Conservation (phyloP, 805 yeast species). For the Candida adriatica region DNA sequence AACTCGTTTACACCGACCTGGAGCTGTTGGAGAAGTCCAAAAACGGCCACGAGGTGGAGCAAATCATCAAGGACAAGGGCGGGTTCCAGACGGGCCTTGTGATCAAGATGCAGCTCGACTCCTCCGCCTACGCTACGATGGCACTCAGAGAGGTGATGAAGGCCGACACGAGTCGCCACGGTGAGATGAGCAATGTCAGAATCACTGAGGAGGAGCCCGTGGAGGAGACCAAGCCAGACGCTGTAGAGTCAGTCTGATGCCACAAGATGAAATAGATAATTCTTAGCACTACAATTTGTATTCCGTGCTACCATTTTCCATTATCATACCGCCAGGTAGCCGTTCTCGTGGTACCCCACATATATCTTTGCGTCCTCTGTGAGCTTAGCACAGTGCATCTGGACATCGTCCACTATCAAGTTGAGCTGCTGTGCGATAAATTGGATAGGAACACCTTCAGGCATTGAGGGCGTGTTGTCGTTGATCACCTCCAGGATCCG, state of each 20-base stretch:
- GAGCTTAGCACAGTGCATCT: slow-evolving; percentile 43
- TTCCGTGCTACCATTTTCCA: not conserved
- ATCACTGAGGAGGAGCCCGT: slow-evolving; percentile 6
- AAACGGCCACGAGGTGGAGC: slow-evolving; percentile 16
- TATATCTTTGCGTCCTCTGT: slow-evolving; percentile 65
- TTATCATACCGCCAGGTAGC: slow-evolving; percentile 44
- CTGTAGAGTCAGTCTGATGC: too few relatives aligned
- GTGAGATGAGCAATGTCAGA: slow-evolving; percentile 39
- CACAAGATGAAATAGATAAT: too few relatives aligned
- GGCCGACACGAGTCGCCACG: slow-evolving; percentile 56
- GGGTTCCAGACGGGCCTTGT: slow-evolving; percentile 59
- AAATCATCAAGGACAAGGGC: slow-evolving; percentile 18
- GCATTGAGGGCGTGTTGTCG: slow-evolving; percentile 49
- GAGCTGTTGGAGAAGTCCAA: slow-evolving; percentile 39
- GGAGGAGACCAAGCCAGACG: not conserved
- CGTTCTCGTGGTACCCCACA: slow-evolving; percentile 61
- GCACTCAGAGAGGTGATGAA: slow-evolving; percentile 88
- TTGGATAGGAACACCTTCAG: slow-evolving; percentile 69
- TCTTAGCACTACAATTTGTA: too few relatives aligned
- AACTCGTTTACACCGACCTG: slow-evolving; percentile 74
- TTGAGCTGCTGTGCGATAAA: slow-evolving; percentile 52
- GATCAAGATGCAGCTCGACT: slow-evolving; percentile 68
- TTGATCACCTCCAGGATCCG: slow-evolving; percentile 41
- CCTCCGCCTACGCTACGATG: slow-evolving; percentile 96
- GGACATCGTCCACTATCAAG: slow-evolving; percentile 42